These are phyloP conservation scores for Cryptococcus neoformans DNA, from an alignment of 1,284 basidiomycete genomes.

Conservation along the genomic window DNA sequence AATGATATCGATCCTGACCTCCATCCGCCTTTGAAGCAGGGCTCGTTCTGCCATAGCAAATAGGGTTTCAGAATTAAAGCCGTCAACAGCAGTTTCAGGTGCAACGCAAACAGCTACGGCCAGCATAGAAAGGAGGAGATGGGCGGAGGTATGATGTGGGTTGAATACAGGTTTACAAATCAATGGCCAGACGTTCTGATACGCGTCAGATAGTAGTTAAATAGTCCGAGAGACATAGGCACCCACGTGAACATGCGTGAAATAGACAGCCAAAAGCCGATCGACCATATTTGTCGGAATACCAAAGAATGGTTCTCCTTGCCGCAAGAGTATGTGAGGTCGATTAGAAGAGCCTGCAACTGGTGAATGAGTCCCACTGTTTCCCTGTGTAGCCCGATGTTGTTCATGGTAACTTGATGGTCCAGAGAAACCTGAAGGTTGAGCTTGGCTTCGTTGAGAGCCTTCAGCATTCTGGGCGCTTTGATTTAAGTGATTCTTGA, in stretches of 20 bases:
- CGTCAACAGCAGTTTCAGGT: constrained; percentile 13
- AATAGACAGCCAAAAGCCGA: constrained; percentile 39
- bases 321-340: background rate
- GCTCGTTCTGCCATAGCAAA: constrained; percentile 35
- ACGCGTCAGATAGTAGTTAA: background rate
- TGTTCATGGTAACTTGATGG: background rate
- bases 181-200: constrained; percentile 46
- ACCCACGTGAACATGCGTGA: constrained; percentile 41
- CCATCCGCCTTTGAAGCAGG: constrained; percentile 27
- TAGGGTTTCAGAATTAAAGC: constrained; percentile 60
- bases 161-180: constrained; percentile 46
- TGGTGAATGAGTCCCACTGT: background rate
- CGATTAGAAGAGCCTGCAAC: background rate
- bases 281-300: constrained; percentile 27
- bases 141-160: constrained; percentile 27
- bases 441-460: too few species aligned
- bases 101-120: constrained; percentile 40
- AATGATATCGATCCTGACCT: constrained; percentile 36
- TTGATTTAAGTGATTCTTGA: constrained; percentile 1
- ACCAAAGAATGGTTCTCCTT: constrained; percentile 15
- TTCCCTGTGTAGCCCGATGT: background rate
- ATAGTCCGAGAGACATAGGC: background rate
- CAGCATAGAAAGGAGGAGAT: constrained; percentile 40
- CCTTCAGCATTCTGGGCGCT: too few species aligned
- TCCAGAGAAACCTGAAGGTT: too few species aligned